Conservation (phyloP, 164 flowering plant species). For the Buxus sempervirens region DNA sequence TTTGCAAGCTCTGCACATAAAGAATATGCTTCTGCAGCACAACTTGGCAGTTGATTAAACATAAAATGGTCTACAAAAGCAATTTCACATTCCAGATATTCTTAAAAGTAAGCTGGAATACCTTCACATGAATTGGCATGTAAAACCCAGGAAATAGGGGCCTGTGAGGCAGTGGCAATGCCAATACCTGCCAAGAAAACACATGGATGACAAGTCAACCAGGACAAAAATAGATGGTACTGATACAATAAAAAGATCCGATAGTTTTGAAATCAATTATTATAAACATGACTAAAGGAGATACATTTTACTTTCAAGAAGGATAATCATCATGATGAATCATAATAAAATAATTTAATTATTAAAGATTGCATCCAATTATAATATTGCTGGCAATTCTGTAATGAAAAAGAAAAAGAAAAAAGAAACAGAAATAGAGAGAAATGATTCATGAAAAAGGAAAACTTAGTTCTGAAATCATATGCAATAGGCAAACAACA, state of each 20-base stretch:
- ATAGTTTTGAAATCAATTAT: no score
- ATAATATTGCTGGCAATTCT: no score
- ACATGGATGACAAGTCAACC: neutral
- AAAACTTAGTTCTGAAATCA: neutral
- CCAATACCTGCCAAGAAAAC: slow-evolving; percentile 67
- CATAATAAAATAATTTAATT: no score
- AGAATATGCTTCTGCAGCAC: neutral
- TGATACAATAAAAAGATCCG: neutral
- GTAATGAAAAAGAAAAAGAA: neutral
- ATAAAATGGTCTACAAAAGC: neutral
- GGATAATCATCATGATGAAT: no score
- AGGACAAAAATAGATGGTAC: neutral
- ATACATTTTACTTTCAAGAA: no score
- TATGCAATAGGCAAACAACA: neutral
- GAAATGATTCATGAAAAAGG: no score
- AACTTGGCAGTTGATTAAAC: no score
- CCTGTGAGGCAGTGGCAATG: slow-evolving; percentile 79
- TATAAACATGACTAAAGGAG: no score
- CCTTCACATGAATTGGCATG: slow-evolving; percentile 97
- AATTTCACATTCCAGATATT: neutral
- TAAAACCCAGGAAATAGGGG: slow-evolving; percentile 97
- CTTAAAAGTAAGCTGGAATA: slow-evolving; percentile 24
- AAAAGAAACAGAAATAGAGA: neutral
- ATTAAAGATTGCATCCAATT: no score
- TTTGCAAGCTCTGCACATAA: neutral